Base-by-base conservation (phyloP, 352 stramenopile genomes). In the Globisporangium alternatum region DNA sequence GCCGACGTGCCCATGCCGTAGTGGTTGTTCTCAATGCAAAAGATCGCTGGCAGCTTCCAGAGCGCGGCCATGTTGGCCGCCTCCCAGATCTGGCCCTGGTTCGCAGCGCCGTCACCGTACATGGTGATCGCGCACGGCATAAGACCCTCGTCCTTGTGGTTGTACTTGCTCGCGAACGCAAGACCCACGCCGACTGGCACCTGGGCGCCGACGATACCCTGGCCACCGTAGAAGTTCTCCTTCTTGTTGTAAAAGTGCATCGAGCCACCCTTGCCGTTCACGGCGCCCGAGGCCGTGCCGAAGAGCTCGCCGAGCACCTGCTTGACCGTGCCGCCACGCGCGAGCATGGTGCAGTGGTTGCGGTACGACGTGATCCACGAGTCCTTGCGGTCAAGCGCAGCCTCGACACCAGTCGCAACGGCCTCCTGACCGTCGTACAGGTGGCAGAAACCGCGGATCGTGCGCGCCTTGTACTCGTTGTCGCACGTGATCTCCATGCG, bases 1-100 rank as follows among this genome's bases (percentile, higher is more conserved):
- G 96, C 96, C 57, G 93, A 99, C 35, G 98, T 99, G 68, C 98
- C 98, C 98, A 99, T 99, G 69, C 97, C 98, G 81, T 99, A 99
- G 71, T 99, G 96, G 88, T 99, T 99, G 90, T 99, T 99, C 80
- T 99, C 98, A 79, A 99, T 99, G 75, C 97, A 99, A 75, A 99
- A 99, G 72, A 99, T 99, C 70, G 97, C 91, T 13, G 98, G 98
- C 48, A 99, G 81, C 71, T 99, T 98, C 97, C 97, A 99, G 51
- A 99, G 80, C 62, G 85, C 89, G 10, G 95, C 90, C 97, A 99
- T 99, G 83, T 99, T 99, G 58, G 91, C 88, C 12, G 91, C 88
- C 74, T 98, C 93, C 88, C 91, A 97, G 63, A 99, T 98, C 83
- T 99, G 98, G 62, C 98, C 98, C 89, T 99, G 98, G 89, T 99